phyloP scores from a whole-genome alignment of 805 yeast genomes.

The Monosporozyma aquatica region DNA sequence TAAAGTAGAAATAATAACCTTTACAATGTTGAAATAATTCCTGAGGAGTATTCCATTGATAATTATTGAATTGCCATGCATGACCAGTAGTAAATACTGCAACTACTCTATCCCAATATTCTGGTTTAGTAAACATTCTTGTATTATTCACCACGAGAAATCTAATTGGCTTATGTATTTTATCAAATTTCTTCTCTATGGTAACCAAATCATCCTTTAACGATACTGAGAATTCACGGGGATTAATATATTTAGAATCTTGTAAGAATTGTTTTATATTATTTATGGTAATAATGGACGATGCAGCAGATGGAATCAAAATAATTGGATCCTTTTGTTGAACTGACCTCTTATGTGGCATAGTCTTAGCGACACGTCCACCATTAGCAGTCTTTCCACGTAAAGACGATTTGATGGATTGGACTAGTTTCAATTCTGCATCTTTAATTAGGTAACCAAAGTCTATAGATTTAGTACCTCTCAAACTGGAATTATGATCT shows the following conservation, averaged over 20 bases:
- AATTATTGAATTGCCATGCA: slow-evolving; percentile 89
- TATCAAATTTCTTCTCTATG: slow-evolving; percentile 28
- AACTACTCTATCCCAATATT: slow-evolving; percentile 95
- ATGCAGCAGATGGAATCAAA: slow-evolving; percentile 69
- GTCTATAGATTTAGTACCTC: slow-evolving; percentile 60
- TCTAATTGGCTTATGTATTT: slow-evolving; percentile 24
- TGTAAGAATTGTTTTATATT: slow-evolving; percentile 65
- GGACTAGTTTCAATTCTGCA: slow-evolving; percentile 49
- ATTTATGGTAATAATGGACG: slow-evolving; percentile 54
- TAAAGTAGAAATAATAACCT: slow-evolving; percentile 71
- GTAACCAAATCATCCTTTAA: slow-evolving; percentile 25
- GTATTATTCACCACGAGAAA: slow-evolving; percentile 75
- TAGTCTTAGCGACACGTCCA: slow-evolving; percentile 17
- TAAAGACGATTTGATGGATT: slow-evolving; percentile 36
- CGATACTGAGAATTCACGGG: slow-evolving; percentile 31
- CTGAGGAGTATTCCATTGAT: slow-evolving; percentile 75
- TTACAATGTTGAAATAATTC: slow-evolving; percentile 70
- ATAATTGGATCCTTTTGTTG: slow-evolving; percentile 56
- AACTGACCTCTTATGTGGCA: slow-evolving; percentile 3
- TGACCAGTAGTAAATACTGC: slow-evolving; percentile 97
- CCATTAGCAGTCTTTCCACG: slow-evolving; percentile 16
- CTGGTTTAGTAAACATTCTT: slow-evolving; percentile 82
- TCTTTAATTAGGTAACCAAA: slow-evolving; percentile 62
- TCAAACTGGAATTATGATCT: slow-evolving; percentile 51
- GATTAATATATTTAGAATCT: slow-evolving; percentile 57